Percentiles rank a stretch among this genome's conserved stretches.
Conservation (phyloP, 2,329 filamentous ascomycete species). For the Paecilomyces variotii region DNA sequence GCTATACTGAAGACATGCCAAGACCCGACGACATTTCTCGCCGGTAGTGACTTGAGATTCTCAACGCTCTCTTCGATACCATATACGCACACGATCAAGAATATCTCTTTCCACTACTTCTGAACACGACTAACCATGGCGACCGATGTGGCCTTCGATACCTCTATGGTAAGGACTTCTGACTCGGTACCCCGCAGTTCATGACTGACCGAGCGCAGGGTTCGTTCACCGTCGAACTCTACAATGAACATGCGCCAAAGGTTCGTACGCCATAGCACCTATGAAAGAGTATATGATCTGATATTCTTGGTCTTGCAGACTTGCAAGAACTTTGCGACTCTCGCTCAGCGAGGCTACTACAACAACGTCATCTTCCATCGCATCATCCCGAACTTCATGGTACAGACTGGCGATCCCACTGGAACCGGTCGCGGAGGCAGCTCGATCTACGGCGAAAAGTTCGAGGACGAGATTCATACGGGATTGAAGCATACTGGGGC, state of each 20-base stretch:
- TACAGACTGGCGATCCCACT: constrained; percentile 89
- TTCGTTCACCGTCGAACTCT: constrained; percentile 78
- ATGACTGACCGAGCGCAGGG: constrained; percentile 49
- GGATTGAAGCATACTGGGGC: constrained; percentile 84
- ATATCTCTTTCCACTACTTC: not conserved
- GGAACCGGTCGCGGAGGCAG: constrained; percentile 83
- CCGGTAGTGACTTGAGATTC: not conserved
- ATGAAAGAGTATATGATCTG: constrained; percentile 6
- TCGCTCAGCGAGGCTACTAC: constrained; percentile 80
- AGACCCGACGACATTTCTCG: not conserved
- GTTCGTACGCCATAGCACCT: constrained; percentile 20
- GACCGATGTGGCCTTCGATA: constrained; percentile 72
- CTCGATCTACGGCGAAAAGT: constrained; percentile 88
- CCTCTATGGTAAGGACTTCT: constrained; percentile 60
- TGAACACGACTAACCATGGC: constrained; percentile 47
- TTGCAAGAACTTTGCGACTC: constrained; percentile 78
- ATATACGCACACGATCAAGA: not conserved
- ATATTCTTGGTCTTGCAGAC: constrained; percentile 42
- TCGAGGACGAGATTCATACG: constrained; percentile 80
- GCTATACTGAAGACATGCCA: not conserved
- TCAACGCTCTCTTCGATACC: not conserved
- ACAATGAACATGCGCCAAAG: constrained; percentile 76
- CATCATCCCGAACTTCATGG: constrained; percentile 93
- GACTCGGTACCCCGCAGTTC: not conserved
- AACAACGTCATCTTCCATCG: constrained; percentile 81